These are phyloP conservation scores for Hypoxylon sp. DNA, from an alignment of 2,329 filamentous ascomycete genomes.

Conservation along the genomic window DNA sequence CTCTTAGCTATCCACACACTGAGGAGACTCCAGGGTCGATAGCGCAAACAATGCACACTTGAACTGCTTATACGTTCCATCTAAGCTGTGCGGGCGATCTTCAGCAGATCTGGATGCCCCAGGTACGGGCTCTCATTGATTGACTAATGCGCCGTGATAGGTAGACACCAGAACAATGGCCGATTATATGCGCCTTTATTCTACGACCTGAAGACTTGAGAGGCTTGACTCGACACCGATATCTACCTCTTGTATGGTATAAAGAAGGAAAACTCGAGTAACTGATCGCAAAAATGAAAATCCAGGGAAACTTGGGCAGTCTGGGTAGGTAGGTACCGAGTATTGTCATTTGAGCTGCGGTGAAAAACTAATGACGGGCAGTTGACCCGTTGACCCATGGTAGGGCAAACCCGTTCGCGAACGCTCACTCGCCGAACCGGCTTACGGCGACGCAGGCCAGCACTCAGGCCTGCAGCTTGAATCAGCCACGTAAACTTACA, in stretches of 20 bases:
- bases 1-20: background rate
- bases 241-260: background rate
- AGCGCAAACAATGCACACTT: background rate
- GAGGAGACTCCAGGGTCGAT: background rate
- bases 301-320: background rate
- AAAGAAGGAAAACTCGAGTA: background rate
- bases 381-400: too few relatives aligned
- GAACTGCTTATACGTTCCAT: background rate
- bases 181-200: slow-evolving; percentile 5
- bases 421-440: background rate
- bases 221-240: background rate
- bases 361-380: background rate
- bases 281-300: background rate
- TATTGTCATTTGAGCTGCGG: background rate
- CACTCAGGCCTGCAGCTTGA: slow-evolving; percentile 1
- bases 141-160: slow-evolving; percentile 8
- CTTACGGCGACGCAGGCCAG: slow-evolving; percentile 7
- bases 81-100: slow-evolving; percentile 18
- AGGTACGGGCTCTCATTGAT: background rate
- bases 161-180: slow-evolving; percentile 22
- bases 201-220: background rate
- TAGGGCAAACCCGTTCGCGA: too few relatives aligned
- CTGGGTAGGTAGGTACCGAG: too few relatives aligned
- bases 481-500: background rate
- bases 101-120: slow-evolving; percentile 9